Evolutionary conservation across 768 basidiomycete species (phyloP).

Genomic region (Suillus placidus): DNA sequence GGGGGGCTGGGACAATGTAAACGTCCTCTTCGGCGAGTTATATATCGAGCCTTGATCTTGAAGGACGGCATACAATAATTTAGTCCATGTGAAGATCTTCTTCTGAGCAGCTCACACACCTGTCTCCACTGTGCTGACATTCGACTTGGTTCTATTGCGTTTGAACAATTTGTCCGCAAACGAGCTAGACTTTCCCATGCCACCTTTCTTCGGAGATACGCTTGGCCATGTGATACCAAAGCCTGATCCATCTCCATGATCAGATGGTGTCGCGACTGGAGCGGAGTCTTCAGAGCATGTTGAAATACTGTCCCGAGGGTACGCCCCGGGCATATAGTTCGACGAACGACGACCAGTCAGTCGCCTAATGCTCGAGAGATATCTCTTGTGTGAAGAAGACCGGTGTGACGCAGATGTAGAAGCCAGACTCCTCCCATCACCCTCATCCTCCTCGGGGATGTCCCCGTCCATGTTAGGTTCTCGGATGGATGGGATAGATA

Average conservation of each 20-base stretch:
- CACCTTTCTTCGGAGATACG: conserved; percentile 54
- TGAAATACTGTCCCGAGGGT: conserved; percentile 62
- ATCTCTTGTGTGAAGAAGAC: conserved; percentile 46
- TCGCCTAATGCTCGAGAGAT: conserved; percentile 53
- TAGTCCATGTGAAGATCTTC: background rate
- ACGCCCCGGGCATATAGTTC: conserved; percentile 42
- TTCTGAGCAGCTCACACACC: conserved; percentile 37
- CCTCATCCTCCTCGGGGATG: conserved; percentile 30
- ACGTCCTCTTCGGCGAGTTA: conserved; percentile 25
- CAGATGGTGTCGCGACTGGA: conserved; percentile 60
- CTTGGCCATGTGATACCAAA: conserved; percentile 50
- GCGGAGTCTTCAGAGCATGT: conserved; percentile 72
- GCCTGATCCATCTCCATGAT: conserved; percentile 39
- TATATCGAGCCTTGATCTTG: conserved; percentile 33
- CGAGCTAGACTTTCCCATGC: conserved; percentile 51
- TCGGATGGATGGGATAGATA: conserved; percentile 34
- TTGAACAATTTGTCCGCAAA: conserved; percentile 65
- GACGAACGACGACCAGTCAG: conserved; percentile 44
- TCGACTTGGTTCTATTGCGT: conserved; percentile 56
- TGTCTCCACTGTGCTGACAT: conserved; percentile 45
- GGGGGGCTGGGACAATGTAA: conserved; percentile 26
- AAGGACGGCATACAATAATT: conserved; percentile 5
- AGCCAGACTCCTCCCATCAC: conserved; percentile 33
- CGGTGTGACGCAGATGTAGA: conserved; percentile 52
- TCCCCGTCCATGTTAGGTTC: conserved; percentile 29